Conservation (phyloP, 2,329 filamentous ascomycete genomes). For the Penicillium sp. region DNA sequence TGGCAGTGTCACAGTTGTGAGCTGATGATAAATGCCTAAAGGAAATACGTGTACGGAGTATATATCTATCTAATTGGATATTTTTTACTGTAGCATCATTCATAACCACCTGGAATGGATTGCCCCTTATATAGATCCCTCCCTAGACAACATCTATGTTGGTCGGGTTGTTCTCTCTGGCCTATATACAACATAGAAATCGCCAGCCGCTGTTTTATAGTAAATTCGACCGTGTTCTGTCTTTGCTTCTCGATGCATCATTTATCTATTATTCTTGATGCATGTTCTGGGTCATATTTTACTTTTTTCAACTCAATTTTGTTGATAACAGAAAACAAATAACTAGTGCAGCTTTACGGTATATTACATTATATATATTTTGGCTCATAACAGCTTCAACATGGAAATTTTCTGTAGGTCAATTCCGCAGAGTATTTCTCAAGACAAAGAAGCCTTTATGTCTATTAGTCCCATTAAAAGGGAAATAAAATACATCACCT, state of each 20-base stretch:
- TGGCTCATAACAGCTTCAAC: no score
- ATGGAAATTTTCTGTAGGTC: not conserved
- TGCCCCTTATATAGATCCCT: no score
- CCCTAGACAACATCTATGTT: not conserved
- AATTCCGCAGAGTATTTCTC: not conserved
- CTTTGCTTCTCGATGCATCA: not conserved
- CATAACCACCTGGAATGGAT: not conserved
- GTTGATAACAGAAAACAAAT: not conserved
- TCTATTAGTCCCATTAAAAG: not conserved
- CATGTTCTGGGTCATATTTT: not conserved
- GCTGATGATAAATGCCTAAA: not conserved
- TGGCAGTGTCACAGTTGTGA: not conserved
- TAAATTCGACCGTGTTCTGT: not conserved
- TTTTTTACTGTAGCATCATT: not conserved
- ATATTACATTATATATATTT: not conserved
- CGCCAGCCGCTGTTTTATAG: no score
- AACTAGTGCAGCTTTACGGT: not conserved
- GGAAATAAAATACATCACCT: not conserved
- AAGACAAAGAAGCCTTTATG: not conserved
- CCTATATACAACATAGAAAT: not conserved
- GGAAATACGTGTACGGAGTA: not conserved
- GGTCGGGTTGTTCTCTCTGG: not conserved
- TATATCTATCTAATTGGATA: not conserved
- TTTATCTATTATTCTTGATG: not conserved
- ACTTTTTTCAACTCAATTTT: no score